These are phyloP conservation scores for Raphanus raphanistrum DNA, from an alignment of 345 rosid genomes.

Conservation along the genomic window DNA sequence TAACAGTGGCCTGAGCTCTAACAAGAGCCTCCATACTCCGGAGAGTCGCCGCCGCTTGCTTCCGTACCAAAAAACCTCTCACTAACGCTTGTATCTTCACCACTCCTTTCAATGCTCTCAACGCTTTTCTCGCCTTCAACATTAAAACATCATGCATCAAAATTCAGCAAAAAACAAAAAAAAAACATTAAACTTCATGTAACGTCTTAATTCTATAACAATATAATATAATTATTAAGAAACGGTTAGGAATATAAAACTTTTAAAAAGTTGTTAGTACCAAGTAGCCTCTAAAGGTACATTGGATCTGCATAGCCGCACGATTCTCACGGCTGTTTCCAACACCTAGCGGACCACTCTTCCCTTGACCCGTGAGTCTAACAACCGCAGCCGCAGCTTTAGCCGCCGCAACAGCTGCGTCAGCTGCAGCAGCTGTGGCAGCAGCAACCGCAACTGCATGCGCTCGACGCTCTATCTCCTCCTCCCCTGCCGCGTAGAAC, in stretches of 20 bases:
- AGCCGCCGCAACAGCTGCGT: slow-evolving; percentile 64
- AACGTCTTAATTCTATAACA: not conserved
- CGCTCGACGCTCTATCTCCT: slow-evolving; percentile 60
- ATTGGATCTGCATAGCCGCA: slow-evolving; percentile 70
- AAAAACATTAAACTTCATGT: not conserved
- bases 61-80: slow-evolving; percentile 71
- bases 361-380: slow-evolving; percentile 51
- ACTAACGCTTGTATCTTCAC: slow-evolving; percentile 80
- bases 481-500: slow-evolving; percentile 40
- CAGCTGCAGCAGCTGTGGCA: slow-evolving; percentile 76
- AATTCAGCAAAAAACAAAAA: no score
- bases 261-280: slow-evolving; percentile 31
- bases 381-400: slow-evolving; percentile 64
- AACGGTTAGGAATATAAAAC: not conserved
- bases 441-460: slow-evolving; percentile 68
- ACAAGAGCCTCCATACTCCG: slow-evolving; percentile 77
- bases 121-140: slow-evolving; percentile 66
- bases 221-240: not conserved
- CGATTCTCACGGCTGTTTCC: slow-evolving; percentile 39
- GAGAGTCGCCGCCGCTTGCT: slow-evolving; percentile 70
- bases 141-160: not conserved
- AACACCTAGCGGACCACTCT: slow-evolving; percentile 44
- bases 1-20: slow-evolving; percentile 66
- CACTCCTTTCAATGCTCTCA: slow-evolving; percentile 64
- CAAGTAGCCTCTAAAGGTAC: slow-evolving; percentile 69